phyloP scores from a whole-genome alignment of 345 rosid species.

The Combretum micranthum region DNA sequence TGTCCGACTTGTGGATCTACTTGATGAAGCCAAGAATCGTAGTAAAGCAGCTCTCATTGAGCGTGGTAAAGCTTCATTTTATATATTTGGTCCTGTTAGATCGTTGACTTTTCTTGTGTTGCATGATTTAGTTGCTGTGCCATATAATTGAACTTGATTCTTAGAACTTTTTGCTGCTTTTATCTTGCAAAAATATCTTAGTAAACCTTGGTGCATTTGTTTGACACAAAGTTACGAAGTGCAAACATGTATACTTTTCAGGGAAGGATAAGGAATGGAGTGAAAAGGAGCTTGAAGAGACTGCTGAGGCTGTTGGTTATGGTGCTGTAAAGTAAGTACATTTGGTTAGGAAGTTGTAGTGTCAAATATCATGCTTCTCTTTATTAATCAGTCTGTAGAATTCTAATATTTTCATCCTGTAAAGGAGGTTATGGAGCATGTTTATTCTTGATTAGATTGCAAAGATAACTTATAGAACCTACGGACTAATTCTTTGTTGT shows the following conservation, averaged over 20 bases:
- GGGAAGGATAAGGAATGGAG: conserved; percentile 91
- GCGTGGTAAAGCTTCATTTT: conserved; percentile 53
- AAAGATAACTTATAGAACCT: too few relatives aligned
- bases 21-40: conserved; percentile 88
- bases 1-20: conserved; percentile 87
- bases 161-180: conserved; percentile 1
- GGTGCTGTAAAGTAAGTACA: conserved; percentile 90
- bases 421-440: too few relatives aligned
- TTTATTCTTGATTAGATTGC: too few relatives aligned
- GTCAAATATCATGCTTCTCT: background rate
- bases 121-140: background rate
- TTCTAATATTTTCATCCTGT: too few relatives aligned
- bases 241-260: conserved; percentile 13
- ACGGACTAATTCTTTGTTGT: too few relatives aligned
- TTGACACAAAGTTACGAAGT: background rate
- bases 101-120: background rate
- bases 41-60: conserved; percentile 67
- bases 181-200: background rate
- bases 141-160: background rate
- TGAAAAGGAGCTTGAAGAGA: conserved; percentile 76
- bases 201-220: too few relatives aligned
- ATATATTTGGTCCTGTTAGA: conserved; percentile 6
- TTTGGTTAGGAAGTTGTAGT: background rate
- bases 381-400: background rate
- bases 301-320: conserved; percentile 92